phyloP scores from a whole-genome alignment of 805 yeast species.

The Candida yuanshanica region DNA sequence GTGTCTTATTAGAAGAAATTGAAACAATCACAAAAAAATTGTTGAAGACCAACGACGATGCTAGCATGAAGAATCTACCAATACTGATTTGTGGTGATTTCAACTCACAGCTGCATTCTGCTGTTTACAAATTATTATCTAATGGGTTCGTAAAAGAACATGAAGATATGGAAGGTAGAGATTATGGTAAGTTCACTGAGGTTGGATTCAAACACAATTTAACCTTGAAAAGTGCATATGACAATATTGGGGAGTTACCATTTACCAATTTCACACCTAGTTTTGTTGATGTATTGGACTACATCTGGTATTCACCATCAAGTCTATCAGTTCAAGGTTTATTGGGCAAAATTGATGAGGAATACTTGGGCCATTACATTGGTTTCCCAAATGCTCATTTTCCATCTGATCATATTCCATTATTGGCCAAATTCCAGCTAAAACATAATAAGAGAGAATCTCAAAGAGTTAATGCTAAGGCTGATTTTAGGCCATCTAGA shows the following conservation, averaged over 20 bases:
- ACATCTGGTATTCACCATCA: conserved; percentile 88
- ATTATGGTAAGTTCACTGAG: conserved; percentile 86
- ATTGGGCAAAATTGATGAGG: conserved; percentile 76
- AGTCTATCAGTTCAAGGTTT: conserved; percentile 80
- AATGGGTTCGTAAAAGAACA: conserved; percentile 78
- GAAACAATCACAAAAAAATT: conserved; percentile 49
- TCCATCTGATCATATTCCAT: conserved; percentile 94
- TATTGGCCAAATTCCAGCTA: conserved; percentile 57
- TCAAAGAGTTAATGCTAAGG: conserved; percentile 16
- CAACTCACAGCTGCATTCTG: conserved; percentile 81
- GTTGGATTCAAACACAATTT: conserved; percentile 82
- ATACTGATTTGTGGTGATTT: conserved; percentile 91
- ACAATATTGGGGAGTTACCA: conserved; percentile 80
- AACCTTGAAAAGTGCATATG: conserved; percentile 80
- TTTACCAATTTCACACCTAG: conserved; percentile 93
- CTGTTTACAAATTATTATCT: conserved; percentile 86
- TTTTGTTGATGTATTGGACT: conserved; percentile 90
- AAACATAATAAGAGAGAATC: conserved; percentile 29
- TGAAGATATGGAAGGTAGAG: conserved; percentile 75
- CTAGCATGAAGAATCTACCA: conserved; percentile 57
- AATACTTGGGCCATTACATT: conserved; percentile 68
- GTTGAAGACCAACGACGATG: conserved; percentile 31
- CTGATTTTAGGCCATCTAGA: conserved; percentile 25
- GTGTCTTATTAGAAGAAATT: conserved; percentile 83
- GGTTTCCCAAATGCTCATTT: conserved; percentile 93